A percentile compares a stretch with the other conserved stretches of the same genome.
Conservation (phyloP, 192 early-diverging fungal genomes). For the Rhizophlyctis rosea region DNA sequence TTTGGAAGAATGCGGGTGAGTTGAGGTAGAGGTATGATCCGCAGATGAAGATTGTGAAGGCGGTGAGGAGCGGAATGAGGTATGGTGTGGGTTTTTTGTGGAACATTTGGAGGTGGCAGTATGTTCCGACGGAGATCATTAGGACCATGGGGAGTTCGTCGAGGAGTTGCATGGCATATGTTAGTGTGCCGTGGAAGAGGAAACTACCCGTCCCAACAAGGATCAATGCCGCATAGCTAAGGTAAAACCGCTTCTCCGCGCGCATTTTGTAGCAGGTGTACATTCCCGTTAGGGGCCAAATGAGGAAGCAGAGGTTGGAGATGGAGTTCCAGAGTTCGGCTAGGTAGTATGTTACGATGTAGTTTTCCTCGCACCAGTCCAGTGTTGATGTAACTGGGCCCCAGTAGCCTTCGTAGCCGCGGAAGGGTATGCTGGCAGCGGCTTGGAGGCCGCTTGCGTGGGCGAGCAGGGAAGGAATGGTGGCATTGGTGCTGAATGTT, state of each 20-base stretch:
- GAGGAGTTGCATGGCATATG: conserved; percentile 67
- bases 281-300: conserved; percentile 59
- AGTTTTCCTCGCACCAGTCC: conserved; percentile 83
- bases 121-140: conserved; percentile 16
- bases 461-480: no score
- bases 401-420: conserved; percentile 27
- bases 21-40: conserved; percentile 61
- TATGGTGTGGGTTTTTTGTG: conserved; percentile 2
- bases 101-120: conserved; percentile 18
- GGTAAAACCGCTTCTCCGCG: conserved; percentile 51
- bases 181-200: conserved; percentile 75
- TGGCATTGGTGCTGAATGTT: no score
- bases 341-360: conserved; percentile 63
- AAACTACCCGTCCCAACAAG: conserved; percentile 72
- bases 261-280: conserved; percentile 44
- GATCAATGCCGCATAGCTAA: conserved; percentile 57
- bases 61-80: conserved; percentile 16
- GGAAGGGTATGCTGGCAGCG: no score
- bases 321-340: conserved; percentile 79
- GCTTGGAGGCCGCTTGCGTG: no score
- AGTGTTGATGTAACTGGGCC: conserved; percentile 26
- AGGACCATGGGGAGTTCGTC: conserved; percentile 75
- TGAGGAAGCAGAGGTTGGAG: conserved; percentile 66
- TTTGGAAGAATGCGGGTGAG: conserved; percentile 69
- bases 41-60: conserved; percentile 45